phyloP scores from a whole-genome alignment of 805 yeast species.

The Cyberlindnera americana region DNA sequence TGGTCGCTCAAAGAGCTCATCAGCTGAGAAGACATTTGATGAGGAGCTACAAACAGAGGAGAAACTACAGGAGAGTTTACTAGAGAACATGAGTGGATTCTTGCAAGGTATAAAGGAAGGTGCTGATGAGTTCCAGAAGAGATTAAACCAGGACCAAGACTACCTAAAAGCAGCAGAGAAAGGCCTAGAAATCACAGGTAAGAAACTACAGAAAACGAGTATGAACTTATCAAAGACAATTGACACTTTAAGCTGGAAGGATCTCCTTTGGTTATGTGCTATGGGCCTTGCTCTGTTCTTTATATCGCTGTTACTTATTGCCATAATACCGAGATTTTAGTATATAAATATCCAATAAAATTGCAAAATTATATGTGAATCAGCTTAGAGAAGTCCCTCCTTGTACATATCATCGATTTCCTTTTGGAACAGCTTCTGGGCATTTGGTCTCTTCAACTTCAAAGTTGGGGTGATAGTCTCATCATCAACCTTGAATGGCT shows the following conservation, averaged over 20 bases:
- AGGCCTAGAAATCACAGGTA: constrained; percentile 37
- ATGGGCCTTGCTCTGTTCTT: constrained; percentile 28
- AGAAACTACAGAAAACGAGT: constrained; percentile 31
- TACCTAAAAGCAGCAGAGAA: constrained; percentile 39
- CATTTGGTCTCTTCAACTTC: constrained; percentile 49
- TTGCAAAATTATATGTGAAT: no score
- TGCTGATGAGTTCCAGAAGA: constrained; percentile 38
- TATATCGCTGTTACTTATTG: constrained; percentile 33
- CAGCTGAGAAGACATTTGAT: constrained; percentile 23
- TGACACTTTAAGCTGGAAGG: constrained; percentile 29
- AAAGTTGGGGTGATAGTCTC: constrained; percentile 58
- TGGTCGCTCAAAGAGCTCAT: constrained; percentile 16
- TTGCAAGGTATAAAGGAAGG: constrained; percentile 36
- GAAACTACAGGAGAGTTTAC: constrained; percentile 33
- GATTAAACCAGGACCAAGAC: constrained; percentile 36
- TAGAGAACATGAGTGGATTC: constrained; percentile 37
- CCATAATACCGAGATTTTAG: constrained; percentile 38
- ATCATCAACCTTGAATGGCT: constrained; percentile 51
- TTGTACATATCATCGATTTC: constrained; percentile 41
- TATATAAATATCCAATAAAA: not conserved
- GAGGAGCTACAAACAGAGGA: constrained; percentile 36
- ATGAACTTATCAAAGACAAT: constrained; percentile 28
- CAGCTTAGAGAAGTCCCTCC: constrained; percentile 35
- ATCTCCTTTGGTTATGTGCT: constrained; percentile 28
- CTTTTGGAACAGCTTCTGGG: constrained; percentile 42